Evolutionary conservation across 2,329 filamentous ascomycete species (phyloP).

Genomic region (Trichoderma simmonsii): DNA sequence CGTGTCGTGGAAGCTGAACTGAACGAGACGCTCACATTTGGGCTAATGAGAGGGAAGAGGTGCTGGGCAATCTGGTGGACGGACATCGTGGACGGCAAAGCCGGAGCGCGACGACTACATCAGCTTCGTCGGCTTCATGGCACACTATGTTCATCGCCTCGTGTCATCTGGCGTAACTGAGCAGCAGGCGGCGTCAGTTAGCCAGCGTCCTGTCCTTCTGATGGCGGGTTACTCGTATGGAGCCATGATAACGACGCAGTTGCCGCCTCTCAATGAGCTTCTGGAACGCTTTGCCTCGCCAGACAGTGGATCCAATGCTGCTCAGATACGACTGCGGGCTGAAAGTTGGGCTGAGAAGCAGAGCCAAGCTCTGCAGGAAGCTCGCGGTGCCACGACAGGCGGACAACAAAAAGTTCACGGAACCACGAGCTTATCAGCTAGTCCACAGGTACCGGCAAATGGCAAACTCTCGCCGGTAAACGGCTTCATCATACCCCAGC

Average conservation of each 20-base stretch:
- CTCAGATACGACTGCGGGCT: constrained; percentile 69
- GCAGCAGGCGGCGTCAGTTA: background rate
- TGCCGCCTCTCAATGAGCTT: constrained; percentile 62
- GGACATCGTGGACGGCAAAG: constrained; percentile 82
- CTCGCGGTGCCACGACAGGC: constrained; percentile 33
- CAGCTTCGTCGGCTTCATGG: constrained; percentile 75
- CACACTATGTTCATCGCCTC: constrained; percentile 67
- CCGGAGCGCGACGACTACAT: constrained; percentile 80
- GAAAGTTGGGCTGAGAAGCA: constrained; percentile 64
- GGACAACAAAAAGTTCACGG: constrained; percentile 19
- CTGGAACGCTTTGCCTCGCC: constrained; percentile 57
- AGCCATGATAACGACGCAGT: constrained; percentile 71
- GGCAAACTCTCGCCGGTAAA: constrained; percentile 32
- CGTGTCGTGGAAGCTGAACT: constrained; percentile 16
- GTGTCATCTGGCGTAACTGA: constrained; percentile 26
- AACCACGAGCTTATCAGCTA: constrained; percentile 20
- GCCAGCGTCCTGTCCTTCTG: constrained; percentile 44
- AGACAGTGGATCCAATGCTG: constrained; percentile 52
- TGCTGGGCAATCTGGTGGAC: constrained; percentile 68
- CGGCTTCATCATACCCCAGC: constrained; percentile 37
- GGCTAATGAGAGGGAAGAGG: constrained; percentile 48
- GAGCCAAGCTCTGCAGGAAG: constrained; percentile 44
- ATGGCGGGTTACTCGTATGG: constrained; percentile 89
- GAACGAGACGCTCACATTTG: background rate
- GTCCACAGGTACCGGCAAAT: constrained; percentile 12